A percentile compares a stretch with the other conserved stretches of the same genome.
Conservation (phyloP, 495 filamentous ascomycete species). For the Monascus purpureus region DNA sequence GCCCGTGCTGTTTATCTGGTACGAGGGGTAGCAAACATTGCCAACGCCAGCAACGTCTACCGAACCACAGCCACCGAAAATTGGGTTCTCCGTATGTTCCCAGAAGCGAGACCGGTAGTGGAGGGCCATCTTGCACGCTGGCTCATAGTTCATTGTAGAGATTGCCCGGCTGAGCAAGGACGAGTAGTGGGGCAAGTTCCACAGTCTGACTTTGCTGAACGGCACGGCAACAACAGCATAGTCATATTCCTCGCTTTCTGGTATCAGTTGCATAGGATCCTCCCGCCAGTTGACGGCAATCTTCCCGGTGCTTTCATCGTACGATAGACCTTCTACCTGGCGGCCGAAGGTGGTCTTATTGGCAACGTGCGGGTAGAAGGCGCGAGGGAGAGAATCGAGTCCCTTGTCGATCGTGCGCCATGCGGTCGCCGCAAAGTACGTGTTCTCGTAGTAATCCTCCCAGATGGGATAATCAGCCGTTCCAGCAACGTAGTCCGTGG, state of each 20-base stretch:
- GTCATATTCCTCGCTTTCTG: conserved; percentile 13
- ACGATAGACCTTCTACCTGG: conserved; percentile 10
- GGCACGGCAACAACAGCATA: conserved; percentile 17
- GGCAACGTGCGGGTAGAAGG: conserved; percentile 12
- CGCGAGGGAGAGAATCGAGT: conserved; percentile 13
- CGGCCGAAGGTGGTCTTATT: conserved; percentile 11
- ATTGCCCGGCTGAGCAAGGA: conserved; percentile 39
- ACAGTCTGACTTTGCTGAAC: conserved; percentile 16
- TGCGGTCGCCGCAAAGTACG: conserved; percentile 10
- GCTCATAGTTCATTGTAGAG: conserved; percentile 35
- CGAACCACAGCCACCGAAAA: conserved; percentile 43
- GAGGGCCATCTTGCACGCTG: conserved; percentile 51
- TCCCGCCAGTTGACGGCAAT: conserved; percentile 11
- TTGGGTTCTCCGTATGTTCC: conserved; percentile 45
- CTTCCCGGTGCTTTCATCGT: conserved; percentile 1
- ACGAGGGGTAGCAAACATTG: conserved; percentile 45
- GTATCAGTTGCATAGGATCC: conserved; percentile 9
- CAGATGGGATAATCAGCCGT: conserved; percentile 13
- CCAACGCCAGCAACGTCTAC: conserved; percentile 38
- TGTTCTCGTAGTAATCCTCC: conserved; percentile 16
- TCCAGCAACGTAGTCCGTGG: conserved; percentile 15
- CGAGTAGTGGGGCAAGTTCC: conserved; percentile 14
- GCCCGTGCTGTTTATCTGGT: conserved; percentile 43
- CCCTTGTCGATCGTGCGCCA: conserved; percentile 13
- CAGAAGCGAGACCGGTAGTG: conserved; percentile 52